These are phyloP conservation scores for Trametes punicea DNA, from an alignment of 768 basidiomycete species.

Conservation along the genomic window DNA sequence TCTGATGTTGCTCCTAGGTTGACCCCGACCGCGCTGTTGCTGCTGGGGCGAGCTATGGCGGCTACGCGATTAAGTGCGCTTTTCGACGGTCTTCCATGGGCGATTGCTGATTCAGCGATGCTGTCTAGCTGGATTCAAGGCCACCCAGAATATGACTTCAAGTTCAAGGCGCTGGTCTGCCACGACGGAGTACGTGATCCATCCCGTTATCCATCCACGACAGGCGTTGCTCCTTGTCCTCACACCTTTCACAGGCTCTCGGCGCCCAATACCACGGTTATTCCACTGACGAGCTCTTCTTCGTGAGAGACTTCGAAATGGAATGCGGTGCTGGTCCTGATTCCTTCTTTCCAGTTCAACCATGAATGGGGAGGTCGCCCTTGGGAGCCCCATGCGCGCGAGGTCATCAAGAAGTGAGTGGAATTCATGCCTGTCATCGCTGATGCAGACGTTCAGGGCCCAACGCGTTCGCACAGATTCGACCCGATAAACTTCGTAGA, in stretches of 20 bases:
- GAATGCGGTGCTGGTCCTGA: not conserved
- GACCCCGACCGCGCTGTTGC: constrained; percentile 68
- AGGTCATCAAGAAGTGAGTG: constrained; percentile 54
- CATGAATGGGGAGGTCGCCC: constrained; percentile 85
- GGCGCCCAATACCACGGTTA: constrained; percentile 79
- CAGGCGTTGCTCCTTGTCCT: not conserved
- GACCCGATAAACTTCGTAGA: constrained; percentile 79
- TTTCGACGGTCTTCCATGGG: not conserved
- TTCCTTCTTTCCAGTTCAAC: constrained; percentile 56
- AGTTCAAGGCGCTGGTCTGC: constrained; percentile 87
- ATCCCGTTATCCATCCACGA: too few relatives aligned
- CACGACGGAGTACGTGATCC: constrained; percentile 76
- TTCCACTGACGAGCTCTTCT: constrained; percentile 89
- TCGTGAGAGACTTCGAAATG: constrained; percentile 47
- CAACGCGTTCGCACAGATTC: constrained; percentile 40
- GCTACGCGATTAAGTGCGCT: constrained; percentile 81
- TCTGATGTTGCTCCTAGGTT: constrained; percentile 41
- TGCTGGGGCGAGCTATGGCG: constrained; percentile 37
- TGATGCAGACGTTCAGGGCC: not conserved
- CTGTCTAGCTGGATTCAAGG: constrained; percentile 86
- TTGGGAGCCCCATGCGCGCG: constrained; percentile 60
- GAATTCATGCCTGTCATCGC: not conserved
- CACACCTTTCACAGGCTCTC: constrained; percentile 49
- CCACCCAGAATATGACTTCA: constrained; percentile 82
- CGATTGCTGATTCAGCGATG: constrained; percentile 4